Evolutionary conservation across 768 basidiomycete species (phyloP).

Genomic region (Trichaptum fuscoviolaceum): DNA sequence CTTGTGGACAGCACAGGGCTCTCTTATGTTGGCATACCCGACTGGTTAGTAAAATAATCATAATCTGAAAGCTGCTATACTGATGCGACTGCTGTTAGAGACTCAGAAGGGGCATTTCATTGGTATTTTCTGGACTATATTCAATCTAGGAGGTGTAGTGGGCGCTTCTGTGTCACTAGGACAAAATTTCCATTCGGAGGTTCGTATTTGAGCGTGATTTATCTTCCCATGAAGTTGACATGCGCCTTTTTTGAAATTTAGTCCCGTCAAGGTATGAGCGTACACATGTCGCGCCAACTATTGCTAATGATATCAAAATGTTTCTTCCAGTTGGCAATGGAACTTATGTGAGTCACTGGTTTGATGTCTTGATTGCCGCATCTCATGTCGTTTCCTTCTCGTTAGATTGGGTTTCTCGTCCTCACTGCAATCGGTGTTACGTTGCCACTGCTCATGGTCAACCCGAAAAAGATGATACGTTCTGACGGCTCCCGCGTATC

Average conservation of each 20-base stretch:
- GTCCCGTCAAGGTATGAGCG: conserved; percentile 11
- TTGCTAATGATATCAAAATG: not conserved
- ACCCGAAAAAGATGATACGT: conserved; percentile 68
- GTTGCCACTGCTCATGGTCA: conserved; percentile 65
- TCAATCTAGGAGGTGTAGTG: conserved; percentile 77
- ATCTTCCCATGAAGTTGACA: not conserved
- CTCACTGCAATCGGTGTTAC: conserved; percentile 64
- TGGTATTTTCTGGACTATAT: conserved; percentile 79
- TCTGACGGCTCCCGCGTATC: conserved; percentile 68
- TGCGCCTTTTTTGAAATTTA: conserved; percentile 5
- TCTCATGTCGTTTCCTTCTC: conserved; percentile 5
- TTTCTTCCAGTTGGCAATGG: conserved; percentile 51
- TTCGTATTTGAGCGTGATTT: conserved; percentile 24
- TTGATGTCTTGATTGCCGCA: not conserved
- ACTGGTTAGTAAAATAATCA: conserved; percentile 29
- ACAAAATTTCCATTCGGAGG: conserved; percentile 59
- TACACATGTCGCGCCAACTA: not conserved
- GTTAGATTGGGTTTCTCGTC: conserved; percentile 68
- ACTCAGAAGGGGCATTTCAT: conserved; percentile 72
- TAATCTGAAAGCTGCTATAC: not conserved
- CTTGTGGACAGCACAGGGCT: conserved; percentile 84
- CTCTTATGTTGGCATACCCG: conserved; percentile 78
- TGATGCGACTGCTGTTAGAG: conserved; percentile 30
- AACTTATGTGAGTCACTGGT: conserved; percentile 56
- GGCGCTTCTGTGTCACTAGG: conserved; percentile 73